Base-by-base conservation (phyloP, 495 filamentous ascomycete genomes). In the Sporormia fimetaria region DNA sequence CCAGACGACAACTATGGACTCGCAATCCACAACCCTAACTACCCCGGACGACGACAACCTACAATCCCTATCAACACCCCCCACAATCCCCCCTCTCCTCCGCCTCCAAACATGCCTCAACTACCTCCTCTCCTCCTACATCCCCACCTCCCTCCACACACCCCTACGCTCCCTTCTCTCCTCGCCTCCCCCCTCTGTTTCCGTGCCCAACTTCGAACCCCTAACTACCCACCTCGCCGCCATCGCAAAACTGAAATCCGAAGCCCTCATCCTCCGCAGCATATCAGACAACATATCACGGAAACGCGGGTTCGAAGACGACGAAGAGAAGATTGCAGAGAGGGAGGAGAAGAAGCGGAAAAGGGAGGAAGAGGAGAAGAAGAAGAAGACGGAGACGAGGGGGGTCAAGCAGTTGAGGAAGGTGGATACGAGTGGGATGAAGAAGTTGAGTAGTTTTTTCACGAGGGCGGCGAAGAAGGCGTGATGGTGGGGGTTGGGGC, bases 361-460 rank as follows among this genome's bases (percentile, higher is more conserved):
- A 52, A 72, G 68, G 51, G 76, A 84, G 15, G 78, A 81, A 25
- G 81, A 87, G 56, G 85, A 88, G 61, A 80, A 76, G 63, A 73
- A 73, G 37, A 76, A 74, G 57, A 73, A 74, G 60, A 70, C 70
- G 20, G 73, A 83, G 62, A 88, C 80, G 48, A 67, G 73, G 14
- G 87, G 72, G 0, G 74, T 94, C 1, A 76, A 71, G 51, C 70
- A 87, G 26, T 55, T 99, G 53, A 80, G 79, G 58, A 96, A 95
- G 65, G 88, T 83, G 10, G 81, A 94, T 57, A 85, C 77, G 0
- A 74, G 55, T 11, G 92, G 90, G 18, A 99, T 99, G 90, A 85
- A 82, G 70, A 96, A 94, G 69, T 73, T 98, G 76, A 94, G 85
- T 50, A 73, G 78, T 45, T 98, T 96, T 59, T 98, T 98, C 59